A percentile compares a stretch with the other conserved stretches of the same genome.
Evolutionary conservation across 2,329 filamentous ascomycete species (phyloP).

Genomic region (Camillea tinctor): DNA sequence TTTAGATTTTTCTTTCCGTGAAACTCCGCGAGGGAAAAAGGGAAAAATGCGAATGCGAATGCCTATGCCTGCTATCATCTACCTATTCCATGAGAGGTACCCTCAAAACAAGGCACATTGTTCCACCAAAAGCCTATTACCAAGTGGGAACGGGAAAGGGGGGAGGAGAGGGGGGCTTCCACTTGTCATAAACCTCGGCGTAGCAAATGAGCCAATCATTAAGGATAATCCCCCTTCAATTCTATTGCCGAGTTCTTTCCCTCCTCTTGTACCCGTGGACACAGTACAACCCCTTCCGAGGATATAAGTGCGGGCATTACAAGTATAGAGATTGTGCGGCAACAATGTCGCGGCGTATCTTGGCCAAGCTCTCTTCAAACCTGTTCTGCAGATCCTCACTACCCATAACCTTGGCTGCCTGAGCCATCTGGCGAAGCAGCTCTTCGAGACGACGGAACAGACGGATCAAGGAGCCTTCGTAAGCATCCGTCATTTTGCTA

Average conservation of each 20-base stretch:
- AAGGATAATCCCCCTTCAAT: neutral
- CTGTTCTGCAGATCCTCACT: conserved; percentile 90
- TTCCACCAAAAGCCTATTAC: conserved; percentile 13
- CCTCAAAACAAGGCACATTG: neutral
- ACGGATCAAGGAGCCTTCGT: conserved; percentile 93
- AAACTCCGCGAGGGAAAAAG: conserved; percentile 18
- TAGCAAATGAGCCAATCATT: conserved; percentile 1
- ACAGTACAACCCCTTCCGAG: neutral
- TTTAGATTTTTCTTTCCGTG: neutral
- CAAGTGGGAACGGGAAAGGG: conserved; percentile 1
- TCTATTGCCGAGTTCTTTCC: neutral
- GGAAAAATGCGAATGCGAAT: conserved; percentile 6
- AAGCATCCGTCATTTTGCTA: conserved; percentile 98
- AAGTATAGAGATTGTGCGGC: conserved; percentile 92
- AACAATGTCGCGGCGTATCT: conserved; percentile 91
- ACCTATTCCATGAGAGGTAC: neutral
- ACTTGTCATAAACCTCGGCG: conserved; percentile 15
- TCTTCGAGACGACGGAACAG: conserved; percentile 95
- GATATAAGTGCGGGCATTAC: conserved; percentile 41
- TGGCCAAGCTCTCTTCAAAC: conserved; percentile 81
- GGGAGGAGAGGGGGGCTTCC: neutral
- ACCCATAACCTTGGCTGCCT: conserved; percentile 97
- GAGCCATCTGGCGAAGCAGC: conserved; percentile 88
- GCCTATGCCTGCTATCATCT: neutral
- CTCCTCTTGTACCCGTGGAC: neutral